phyloP scores from a whole-genome alignment of 108 stramenopile species.

The Nitzschia palea region DNA sequence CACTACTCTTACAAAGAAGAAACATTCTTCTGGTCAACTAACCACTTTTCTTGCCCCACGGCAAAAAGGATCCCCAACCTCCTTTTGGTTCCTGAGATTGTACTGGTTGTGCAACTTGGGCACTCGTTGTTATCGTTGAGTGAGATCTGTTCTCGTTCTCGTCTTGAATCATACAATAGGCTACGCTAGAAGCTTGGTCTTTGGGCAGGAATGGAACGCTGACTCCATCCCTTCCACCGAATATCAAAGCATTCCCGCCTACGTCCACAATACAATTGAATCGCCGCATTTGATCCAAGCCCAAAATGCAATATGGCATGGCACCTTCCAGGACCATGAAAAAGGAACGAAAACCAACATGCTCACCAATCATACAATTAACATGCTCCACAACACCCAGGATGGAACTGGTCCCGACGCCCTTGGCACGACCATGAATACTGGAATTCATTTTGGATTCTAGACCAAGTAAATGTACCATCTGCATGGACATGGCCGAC shows the following conservation, averaged over 20 bases:
- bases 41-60: not conserved
- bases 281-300: constrained; percentile 73
- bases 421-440: constrained; percentile 53
- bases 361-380: constrained; percentile 44
- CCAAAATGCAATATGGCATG: constrained; percentile 59
- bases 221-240: constrained; percentile 67
- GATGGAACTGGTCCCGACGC: constrained; percentile 66
- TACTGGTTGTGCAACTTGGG: not conserved
- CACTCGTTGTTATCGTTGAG: not conserved
- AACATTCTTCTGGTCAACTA: not conserved
- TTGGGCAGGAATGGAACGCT: constrained; percentile 56
- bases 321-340: constrained; percentile 63
- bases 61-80: not conserved
- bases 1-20: not conserved
- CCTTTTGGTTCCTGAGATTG: not conserved
- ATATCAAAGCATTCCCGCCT: constrained; percentile 50
- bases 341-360: constrained; percentile 70
- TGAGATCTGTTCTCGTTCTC: not conserved
- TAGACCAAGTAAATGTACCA: constrained; percentile 53
- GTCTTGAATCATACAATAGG: constrained; percentile 3
- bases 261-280: constrained; percentile 74
- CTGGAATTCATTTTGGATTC: constrained; percentile 45
- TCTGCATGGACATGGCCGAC: constrained; percentile 59
- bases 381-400: constrained; percentile 54
- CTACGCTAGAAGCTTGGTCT: constrained; percentile 18